Percentiles rank a stretch among this genome's conserved stretches.
phyloP scores from a whole-genome alignment of 768 basidiomycete genomes.

The Leucosporidium scottii region DNA sequence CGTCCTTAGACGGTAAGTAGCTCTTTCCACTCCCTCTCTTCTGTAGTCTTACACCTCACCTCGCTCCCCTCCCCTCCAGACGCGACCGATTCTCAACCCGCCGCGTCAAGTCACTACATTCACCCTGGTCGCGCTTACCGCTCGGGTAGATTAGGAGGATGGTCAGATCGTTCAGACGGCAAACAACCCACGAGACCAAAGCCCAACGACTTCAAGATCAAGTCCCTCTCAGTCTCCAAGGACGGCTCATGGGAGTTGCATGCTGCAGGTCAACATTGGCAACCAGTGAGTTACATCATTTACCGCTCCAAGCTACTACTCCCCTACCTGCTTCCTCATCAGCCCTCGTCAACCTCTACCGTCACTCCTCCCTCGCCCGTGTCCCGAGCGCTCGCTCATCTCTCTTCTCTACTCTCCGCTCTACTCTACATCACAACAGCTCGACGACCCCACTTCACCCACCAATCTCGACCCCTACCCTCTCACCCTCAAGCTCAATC shows the following conservation, averaged over 20 bases:
- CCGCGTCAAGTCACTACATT: slow-evolving; percentile 8
- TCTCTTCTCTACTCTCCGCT: too few species aligned
- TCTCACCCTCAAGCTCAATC: slow-evolving; percentile 4
- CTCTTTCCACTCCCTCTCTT: too few species aligned
- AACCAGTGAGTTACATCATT: background rate
- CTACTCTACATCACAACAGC: background rate
- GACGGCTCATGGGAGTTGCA: slow-evolving; percentile 14
- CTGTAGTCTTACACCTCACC: too few species aligned
- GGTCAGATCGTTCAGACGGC: background rate
- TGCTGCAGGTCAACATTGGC: slow-evolving; percentile 8
- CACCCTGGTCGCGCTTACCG: slow-evolving; percentile 13
- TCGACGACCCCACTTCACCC: slow-evolving; percentile 4
- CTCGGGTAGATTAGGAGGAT: slow-evolving; percentile 1
- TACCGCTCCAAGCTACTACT: too few species aligned
- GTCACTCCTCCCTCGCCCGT: too few species aligned
- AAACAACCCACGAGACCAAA: background rate
- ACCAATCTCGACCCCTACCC: slow-evolving; percentile 17
- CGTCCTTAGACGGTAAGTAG: background rate
- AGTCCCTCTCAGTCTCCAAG: slow-evolving; percentile 7
- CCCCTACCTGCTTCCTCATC: too few species aligned
- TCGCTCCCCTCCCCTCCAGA: background rate
- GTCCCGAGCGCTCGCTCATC: background rate
- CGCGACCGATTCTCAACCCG: background rate
- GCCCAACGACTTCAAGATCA: slow-evolving; percentile 22
- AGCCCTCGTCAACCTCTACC: too few species aligned